Evolutionary conservation across 176 grass and related monocot genomes (phyloP).

Genomic region (Oryza glumipatula): DNA sequence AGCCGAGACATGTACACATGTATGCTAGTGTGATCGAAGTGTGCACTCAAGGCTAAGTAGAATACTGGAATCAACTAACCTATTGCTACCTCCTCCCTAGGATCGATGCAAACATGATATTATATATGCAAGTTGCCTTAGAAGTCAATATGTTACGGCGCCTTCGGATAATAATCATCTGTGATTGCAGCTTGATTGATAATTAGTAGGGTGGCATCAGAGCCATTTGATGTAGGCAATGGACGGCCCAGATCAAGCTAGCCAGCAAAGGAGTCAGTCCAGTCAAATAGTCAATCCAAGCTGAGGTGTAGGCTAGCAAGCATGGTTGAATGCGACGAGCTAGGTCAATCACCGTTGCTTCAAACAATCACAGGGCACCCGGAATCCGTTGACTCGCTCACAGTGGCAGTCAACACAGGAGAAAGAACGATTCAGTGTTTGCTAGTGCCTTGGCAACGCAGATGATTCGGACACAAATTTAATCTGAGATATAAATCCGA

Average conservation of each 20-base stretch:
- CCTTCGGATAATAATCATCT: neutral
- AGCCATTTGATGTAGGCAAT: neutral
- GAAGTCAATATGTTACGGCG: neutral
- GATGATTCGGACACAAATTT: too few species aligned
- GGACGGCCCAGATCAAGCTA: neutral
- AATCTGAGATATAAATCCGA: too few species aligned
- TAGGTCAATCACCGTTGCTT: neutral
- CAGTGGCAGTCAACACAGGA: neutral
- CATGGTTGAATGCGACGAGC: neutral
- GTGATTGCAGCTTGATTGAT: neutral
- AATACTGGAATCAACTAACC: neutral
- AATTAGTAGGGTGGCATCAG: neutral
- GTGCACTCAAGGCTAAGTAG: neutral
- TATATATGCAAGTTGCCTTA: neutral
- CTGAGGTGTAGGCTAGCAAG: neutral
- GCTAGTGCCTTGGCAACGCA: too few species aligned
- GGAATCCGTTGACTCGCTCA: neutral
- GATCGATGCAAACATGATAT: neutral
- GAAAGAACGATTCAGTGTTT: neutral
- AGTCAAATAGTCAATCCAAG: neutral
- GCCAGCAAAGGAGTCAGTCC: neutral
- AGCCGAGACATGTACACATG: neutral
- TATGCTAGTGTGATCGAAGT: neutral
- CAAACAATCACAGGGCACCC: neutral
- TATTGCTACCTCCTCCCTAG: neutral